A percentile compares a stretch with the other conserved stretches of the same genome.
Evolutionary conservation across 2,329 filamentous ascomycete species (phyloP).

Genomic region (Stromatinia cepivora): DNA sequence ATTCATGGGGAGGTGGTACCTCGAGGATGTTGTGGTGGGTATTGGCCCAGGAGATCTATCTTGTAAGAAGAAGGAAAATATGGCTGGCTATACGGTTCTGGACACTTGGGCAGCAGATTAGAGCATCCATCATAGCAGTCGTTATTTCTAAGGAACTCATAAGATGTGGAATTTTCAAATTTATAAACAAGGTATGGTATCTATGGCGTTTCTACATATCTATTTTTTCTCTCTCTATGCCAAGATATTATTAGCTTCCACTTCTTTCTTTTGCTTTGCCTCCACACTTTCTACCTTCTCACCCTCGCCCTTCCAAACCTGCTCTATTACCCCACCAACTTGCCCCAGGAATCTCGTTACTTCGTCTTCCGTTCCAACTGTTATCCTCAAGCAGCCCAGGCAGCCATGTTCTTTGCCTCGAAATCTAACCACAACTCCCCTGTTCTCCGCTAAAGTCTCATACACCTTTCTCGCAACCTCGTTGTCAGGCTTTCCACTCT

Average conservation of each 20-base stretch:
- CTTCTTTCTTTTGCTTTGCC: constrained; percentile 33
- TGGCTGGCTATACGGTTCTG: no score
- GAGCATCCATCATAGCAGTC: no score
- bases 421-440: constrained; percentile 90
- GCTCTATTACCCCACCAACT: constrained; percentile 47
- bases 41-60: no score
- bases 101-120: neutral
- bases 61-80: neutral
- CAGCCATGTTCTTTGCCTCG: constrained; percentile 91
- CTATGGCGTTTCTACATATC: neutral
- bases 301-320: constrained; percentile 29
- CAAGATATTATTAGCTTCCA: constrained; percentile 33
- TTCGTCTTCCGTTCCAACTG: constrained; percentile 86
- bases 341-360: constrained; percentile 76
- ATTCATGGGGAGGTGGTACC: no score
- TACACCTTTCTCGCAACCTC: constrained; percentile 76
- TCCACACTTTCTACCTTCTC: constrained; percentile 26
- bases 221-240: constrained; percentile 29
- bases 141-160: no score
- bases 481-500: constrained; percentile 74
- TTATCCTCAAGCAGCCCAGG: constrained; percentile 84
- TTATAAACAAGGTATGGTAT: neutral
- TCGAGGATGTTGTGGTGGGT: neutral
- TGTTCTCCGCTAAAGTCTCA: constrained; percentile 77
- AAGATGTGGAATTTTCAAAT: no score